A percentile compares a stretch with the other conserved stretches of the same genome.
Evolutionary conservation across 2,329 filamentous ascomycete species (phyloP).

Genomic region (Fusarium sp.): DNA sequence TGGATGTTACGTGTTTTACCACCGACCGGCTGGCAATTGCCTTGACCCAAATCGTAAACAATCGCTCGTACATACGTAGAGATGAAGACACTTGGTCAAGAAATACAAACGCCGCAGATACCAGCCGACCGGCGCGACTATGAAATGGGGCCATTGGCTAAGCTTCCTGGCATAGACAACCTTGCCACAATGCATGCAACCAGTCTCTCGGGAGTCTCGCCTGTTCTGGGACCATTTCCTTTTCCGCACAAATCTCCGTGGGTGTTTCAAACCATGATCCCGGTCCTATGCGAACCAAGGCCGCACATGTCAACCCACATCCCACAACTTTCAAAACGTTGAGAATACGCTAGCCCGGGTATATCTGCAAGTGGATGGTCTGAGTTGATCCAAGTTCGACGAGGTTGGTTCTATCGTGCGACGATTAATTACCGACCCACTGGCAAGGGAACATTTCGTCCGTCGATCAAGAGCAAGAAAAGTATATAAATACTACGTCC

Average conservation of each 20-base stretch:
- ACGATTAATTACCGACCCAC: not conserved
- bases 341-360: not conserved
- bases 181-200: not conserved
- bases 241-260: not conserved
- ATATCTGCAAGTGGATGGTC: not conserved
- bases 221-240: not conserved
- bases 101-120: too few relatives aligned
- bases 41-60: rapidly evolving
- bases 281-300: not conserved
- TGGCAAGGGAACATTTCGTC: not conserved
- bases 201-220: not conserved
- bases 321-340: not conserved
- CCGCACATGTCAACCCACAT: not conserved
- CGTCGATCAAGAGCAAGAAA: not conserved
- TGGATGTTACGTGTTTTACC: not conserved
- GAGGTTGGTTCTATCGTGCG: not conserved
- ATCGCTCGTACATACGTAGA: not conserved
- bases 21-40: not conserved
- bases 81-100: not conserved
- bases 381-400: not conserved
- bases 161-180: not conserved
- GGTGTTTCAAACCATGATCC: not conserved
- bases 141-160: not conserved
- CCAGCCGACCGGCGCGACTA: not conserved
- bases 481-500: not conserved